Evolutionary conservation across 2,329 filamentous ascomycete species (phyloP).

Genomic region (Cordyceps cateniannulata): DNA sequence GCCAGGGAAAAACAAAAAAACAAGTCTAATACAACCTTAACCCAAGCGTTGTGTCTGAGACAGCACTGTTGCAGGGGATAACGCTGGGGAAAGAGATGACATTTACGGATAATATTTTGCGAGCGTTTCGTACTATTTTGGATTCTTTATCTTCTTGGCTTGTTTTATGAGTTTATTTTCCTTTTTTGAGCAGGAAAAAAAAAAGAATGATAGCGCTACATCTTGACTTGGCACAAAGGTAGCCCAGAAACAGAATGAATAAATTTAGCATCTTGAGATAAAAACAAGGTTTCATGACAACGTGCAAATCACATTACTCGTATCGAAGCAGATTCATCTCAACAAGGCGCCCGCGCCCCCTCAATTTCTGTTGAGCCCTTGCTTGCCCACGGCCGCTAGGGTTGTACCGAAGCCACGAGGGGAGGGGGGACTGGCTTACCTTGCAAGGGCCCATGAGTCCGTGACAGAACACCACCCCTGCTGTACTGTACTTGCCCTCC

Average conservation of each 20-base stretch:
- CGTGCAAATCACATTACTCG: background rate
- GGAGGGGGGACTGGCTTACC: background rate
- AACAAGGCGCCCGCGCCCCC: background rate
- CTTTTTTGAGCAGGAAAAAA: too few relatives aligned
- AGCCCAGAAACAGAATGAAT: background rate
- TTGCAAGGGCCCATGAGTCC: background rate
- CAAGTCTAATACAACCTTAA: conserved; percentile 11
- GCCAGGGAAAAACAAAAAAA: background rate
- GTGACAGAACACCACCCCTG: background rate
- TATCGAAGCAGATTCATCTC: background rate
- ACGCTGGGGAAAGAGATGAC: background rate
- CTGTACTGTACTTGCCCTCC: background rate
- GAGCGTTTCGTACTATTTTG: background rate
- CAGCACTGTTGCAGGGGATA: background rate
- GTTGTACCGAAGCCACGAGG: conserved; percentile 3
- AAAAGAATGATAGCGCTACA: background rate
- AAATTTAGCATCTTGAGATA: background rate
- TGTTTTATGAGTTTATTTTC: background rate
- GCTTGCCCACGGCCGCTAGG: background rate
- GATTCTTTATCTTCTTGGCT: background rate
- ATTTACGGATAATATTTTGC: background rate
- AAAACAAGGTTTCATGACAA: background rate
- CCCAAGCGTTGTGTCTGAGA: background rate
- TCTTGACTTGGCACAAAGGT: background rate
- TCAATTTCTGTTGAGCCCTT: background rate